Percentiles rank a stretch among this genome's conserved stretches.
These are phyloP conservation scores for Cardamine chenopodiifolia DNA, from an alignment of 345 rosid species.

Conservation along the genomic window DNA sequence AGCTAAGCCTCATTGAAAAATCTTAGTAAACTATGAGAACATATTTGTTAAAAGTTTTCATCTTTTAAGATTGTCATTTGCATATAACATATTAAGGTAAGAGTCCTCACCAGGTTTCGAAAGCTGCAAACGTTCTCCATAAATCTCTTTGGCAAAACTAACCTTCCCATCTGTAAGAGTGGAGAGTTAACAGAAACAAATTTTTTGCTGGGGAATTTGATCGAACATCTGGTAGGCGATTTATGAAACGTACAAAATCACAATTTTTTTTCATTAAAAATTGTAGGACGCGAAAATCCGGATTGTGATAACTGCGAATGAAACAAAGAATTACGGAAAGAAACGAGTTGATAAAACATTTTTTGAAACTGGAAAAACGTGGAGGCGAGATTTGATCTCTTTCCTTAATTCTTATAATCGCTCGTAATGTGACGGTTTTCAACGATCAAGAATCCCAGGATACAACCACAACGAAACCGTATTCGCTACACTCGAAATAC, in stretches of 20 bases:
- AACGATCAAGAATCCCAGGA: too few species aligned
- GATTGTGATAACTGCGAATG: too few species aligned
- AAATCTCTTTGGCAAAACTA: constrained; percentile 56
- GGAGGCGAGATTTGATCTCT: too few species aligned
- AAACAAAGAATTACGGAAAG: too few species aligned
- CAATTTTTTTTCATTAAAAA: fast-evolving
- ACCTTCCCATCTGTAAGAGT: constrained; percentile 44
- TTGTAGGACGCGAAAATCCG: too few species aligned
- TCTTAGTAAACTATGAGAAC: not conserved
- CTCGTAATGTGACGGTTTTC: too few species aligned
- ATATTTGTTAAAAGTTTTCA: not conserved
- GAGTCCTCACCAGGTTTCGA: constrained; percentile 40
- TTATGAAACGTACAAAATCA: not conserved
- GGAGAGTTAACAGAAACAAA: not conserved
- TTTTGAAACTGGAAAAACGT: too few species aligned
- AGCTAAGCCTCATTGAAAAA: not conserved
- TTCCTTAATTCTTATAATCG: too few species aligned
- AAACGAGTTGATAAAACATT: too few species aligned
- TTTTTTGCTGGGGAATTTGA: not conserved
- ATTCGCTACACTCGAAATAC: too few species aligned
- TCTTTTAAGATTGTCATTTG: constrained; percentile 3
- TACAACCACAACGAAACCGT: too few species aligned
- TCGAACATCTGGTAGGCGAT: constrained; percentile 11
- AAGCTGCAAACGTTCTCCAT: constrained; percentile 49
- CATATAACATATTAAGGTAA: constrained; percentile 5